Evolutionary conservation across 1,139 yeast genomes (phyloP), one percentile per base, ranked within the genome.

Genomic region (Torulaspora globosa): DNA sequence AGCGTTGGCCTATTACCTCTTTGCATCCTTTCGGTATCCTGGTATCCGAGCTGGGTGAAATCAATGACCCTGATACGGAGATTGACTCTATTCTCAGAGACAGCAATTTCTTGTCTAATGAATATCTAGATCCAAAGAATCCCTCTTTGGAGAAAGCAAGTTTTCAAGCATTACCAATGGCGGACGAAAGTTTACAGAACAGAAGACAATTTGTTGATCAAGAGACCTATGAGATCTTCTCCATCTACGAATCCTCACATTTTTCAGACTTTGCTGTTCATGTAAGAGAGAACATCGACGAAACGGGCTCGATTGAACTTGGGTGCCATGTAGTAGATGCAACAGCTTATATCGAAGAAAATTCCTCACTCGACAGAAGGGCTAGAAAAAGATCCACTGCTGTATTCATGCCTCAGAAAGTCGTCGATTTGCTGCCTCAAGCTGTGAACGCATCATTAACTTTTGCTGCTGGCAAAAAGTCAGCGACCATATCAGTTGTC

Each of bases 1-100:
- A 92, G 66, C 83, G 98, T 68, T 92, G 98, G 98, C 98, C 98
- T 65, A 92, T 92, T 68, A 92, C 98, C 15, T 90, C 97, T 0
- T 76, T 92, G 65, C 98, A 92, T 71, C 98, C 98, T 3, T 92
- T 92, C 62, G 98, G 98, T 59, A 90, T 96, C 26, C 73, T 92
- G 52, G 84, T 90, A 28, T 87, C 90, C 45, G 88, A 85, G 59
- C 73, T 92, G 54, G 98, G 98, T 27, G 76, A 79, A 40, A 80
- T 86, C 59, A 88, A 83, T 55, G 92, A 84, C 54, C 76, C 82
- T 5, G 72, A 76, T 28, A 86, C 92, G 41, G 97, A 89, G 65
- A 80, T 89, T 54, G 95, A 85, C 65, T 88, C 97, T 0, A 84
- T 92, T 47, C 74, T 92, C 56, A 80, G 97, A 61, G 97, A 92